phyloP scores from a whole-genome alignment of 208 protist genomes.

The Trichomonas gallinae region DNA sequence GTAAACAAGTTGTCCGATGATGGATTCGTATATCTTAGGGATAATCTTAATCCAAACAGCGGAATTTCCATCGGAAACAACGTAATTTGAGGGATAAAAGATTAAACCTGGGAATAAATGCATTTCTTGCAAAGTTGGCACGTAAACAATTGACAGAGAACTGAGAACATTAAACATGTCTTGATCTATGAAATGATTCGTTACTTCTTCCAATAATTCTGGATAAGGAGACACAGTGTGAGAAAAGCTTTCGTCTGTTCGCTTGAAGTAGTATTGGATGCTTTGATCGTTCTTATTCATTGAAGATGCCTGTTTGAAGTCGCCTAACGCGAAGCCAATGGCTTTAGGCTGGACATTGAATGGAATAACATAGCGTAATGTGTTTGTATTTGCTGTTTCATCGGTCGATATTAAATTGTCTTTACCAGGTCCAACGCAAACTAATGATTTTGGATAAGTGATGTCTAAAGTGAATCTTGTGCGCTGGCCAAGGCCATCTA shows the following conservation, averaged over 20 bases:
- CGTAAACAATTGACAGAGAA: background rate
- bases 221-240: background rate
- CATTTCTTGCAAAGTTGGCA: background rate
- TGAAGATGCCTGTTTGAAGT: background rate
- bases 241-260: background rate
- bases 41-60: background rate
- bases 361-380: background rate
- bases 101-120: background rate
- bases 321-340: background rate
- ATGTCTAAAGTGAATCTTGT: background rate
- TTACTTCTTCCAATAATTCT: background rate
- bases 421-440: background rate
- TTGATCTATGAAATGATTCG: background rate
- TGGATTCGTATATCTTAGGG: background rate
- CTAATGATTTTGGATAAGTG: background rate
- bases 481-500: background rate
- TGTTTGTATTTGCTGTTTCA: background rate
- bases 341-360: background rate
- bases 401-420: background rate
- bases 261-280: background rate
- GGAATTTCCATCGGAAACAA: background rate
- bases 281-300: background rate
- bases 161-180: background rate
- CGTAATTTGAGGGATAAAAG: background rate
- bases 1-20: background rate